Evolutionary conservation across 2,329 filamentous ascomycete species (phyloP), one percentile per base, ranked within the genome.

Genomic region (Teratosphaeria zuluensis): DNA sequence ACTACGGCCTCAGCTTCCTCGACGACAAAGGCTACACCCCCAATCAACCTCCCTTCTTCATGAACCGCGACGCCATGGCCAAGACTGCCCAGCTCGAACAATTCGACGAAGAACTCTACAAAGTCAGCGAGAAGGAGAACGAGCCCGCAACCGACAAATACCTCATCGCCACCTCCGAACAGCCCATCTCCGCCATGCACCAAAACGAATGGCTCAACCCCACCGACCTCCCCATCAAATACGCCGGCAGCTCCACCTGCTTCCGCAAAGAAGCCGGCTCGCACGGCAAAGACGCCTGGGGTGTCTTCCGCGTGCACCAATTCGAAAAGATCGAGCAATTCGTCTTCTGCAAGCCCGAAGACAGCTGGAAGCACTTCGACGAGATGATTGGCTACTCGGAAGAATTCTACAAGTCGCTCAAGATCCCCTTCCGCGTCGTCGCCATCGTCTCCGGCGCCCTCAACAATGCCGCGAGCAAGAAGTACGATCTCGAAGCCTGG

Each of bases 91-190:
- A 99, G 76, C 84, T 99, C 30, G 91, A 94, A 66, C 89, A 96
- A 70, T 99, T 99, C 70, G 94, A 99, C 70, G 94, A 97, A 74
- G 92, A 97, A 75, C 80, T 99, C 56, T 99, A 99, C 82, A 97
- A 97, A 78, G 92, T 99, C 58, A 81, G 81, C 28, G 85, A 92
- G 65, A 88, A 88, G 72, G 89, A 90, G 60, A 90, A 95, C 67
- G 85, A 90, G 64, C 75, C 75, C 42, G 84, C 90, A 68, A 90
- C 88, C 55, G 94, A 97, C 77, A 96, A 96, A 78, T 86, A 85
- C 70, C 75, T 85, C 42, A 88, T 88, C 69, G 90, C 90, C 14
- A 96, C 91, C 60, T 94, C 89, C 31, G 94, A 99, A 74, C 94
- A 99, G 75, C 94, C 94, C 21, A 86, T 99, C 70, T 96, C 90